Evolutionary conservation across 106 monocot genomes (phyloP).

Genomic region (Cymbidium sinense): DNA sequence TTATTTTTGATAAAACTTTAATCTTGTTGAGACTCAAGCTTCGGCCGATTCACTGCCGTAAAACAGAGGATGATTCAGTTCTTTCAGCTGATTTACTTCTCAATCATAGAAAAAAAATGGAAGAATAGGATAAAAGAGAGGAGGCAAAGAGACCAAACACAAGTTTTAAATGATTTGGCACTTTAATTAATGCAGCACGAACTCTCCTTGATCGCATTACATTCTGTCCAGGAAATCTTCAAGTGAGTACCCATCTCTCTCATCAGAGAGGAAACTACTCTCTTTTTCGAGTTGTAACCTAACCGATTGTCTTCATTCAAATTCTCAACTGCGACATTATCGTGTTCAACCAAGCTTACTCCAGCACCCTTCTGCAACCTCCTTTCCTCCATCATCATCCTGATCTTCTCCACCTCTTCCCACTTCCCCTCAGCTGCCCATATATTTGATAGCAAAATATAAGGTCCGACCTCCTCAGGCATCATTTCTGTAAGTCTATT

Average conservation of each 20-base stretch:
- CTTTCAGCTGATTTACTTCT: no score
- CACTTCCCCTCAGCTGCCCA: constrained; percentile 60
- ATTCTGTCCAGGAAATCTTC: constrained; percentile 14
- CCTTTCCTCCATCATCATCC: constrained; percentile 46
- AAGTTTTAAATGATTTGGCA: no score
- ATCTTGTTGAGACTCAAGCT: neutral
- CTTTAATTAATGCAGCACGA: neutral
- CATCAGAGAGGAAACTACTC: constrained; percentile 23
- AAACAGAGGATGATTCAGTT: no score
- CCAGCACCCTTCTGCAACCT: constrained; percentile 46
- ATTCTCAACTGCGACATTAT: neutral
- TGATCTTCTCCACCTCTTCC: constrained; percentile 61
- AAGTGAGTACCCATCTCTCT: constrained; percentile 31
- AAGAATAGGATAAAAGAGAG: no score
- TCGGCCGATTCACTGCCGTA: no score
- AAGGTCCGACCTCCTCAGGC: constrained; percentile 41
- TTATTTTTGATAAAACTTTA: neutral
- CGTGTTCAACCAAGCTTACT: constrained; percentile 24
- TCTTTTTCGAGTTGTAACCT: neutral
- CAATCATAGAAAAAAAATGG: no score
- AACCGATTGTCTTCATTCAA: neutral
- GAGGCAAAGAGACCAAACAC: no score
- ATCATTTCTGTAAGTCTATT: constrained; percentile 41
- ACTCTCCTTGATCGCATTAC: neutral
- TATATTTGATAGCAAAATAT: constrained; percentile 59